A percentile compares a stretch with the other conserved stretches of the same genome.
These are phyloP conservation scores for Acanthamoeba lenticulata DNA, from an alignment of 208 protist genomes.

Conservation along the genomic window DNA sequence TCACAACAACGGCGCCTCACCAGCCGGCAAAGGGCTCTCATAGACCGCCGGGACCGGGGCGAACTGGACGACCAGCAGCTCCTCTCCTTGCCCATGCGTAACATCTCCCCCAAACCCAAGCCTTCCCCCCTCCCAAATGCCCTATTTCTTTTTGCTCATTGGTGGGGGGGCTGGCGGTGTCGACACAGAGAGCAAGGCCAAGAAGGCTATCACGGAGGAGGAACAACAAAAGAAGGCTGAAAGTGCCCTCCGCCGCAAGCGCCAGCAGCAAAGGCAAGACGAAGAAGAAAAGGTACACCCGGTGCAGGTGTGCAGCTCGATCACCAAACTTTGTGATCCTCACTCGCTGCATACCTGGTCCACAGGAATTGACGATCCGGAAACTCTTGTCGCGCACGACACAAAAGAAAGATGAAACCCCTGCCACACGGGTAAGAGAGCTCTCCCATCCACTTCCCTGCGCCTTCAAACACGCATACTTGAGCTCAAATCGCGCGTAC, in stretches of 20 bases:
- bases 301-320: too few species aligned
- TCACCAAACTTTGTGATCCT: background rate
- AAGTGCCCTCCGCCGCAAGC: background rate
- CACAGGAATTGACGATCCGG: background rate
- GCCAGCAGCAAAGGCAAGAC: background rate
- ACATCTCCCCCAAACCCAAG: background rate
- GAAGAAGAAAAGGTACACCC: background rate
- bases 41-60: background rate
- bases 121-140: background rate
- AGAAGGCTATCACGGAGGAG: background rate
- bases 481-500: background rate
- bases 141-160: too few species aligned
- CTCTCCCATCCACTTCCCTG: background rate
- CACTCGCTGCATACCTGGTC: background rate
- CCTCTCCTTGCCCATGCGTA: constrained; percentile 5
- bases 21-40: background rate
- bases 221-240: background rate
- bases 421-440: background rate
- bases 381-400: background rate
- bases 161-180: too few species aligned
- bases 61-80: background rate
- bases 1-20: background rate
- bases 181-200: background rate
- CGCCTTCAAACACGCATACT: background rate
- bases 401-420: background rate